These are phyloP conservation scores for Irpex rosettiformis DNA, from an alignment of 1,284 basidiomycete genomes.

Conservation along the genomic window DNA sequence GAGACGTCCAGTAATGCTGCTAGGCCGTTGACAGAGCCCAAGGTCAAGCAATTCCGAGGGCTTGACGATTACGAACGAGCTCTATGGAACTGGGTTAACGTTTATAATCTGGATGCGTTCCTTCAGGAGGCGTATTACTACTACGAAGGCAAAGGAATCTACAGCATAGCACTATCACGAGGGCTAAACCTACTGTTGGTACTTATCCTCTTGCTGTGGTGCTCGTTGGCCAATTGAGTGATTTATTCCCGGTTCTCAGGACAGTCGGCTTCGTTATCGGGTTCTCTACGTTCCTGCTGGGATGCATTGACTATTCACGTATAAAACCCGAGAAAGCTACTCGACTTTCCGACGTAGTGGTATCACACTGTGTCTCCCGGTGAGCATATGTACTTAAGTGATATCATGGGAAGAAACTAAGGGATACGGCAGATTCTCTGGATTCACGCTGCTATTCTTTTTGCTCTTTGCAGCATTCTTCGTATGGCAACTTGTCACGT, in stretches of 20 bases:
- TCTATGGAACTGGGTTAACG: constrained; percentile 98
- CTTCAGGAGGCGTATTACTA: constrained; percentile 94
- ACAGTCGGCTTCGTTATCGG: constrained; percentile 96
- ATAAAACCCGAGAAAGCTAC: constrained; percentile 62
- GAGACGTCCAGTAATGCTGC: constrained; percentile 19
- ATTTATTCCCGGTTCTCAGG: constrained; percentile 41
- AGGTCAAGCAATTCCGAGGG: constrained; percentile 56
- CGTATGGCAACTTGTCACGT: constrained; percentile 66
- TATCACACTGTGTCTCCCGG: constrained; percentile 79
- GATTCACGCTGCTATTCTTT: constrained; percentile 79
- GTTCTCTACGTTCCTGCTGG: constrained; percentile 94
- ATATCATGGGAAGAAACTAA: constrained; percentile 14
- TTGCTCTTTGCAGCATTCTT: constrained; percentile 81
- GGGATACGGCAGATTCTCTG: constrained; percentile 62
- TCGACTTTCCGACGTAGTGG: constrained; percentile 75
- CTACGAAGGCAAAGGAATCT: constrained; percentile 95
- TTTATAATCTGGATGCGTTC: constrained; percentile 94
- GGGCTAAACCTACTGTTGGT: constrained; percentile 90
- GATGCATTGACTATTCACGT: constrained; percentile 90
- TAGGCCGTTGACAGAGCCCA: constrained; percentile 28
- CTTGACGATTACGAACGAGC: constrained; percentile 86
- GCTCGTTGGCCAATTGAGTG: constrained; percentile 18
- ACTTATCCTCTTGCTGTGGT: constrained; percentile 18
- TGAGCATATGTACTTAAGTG: constrained; percentile 33
- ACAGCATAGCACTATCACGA: constrained; percentile 86